These are phyloP conservation scores for Entophlyctis helioformis DNA, from an alignment of 192 early-diverging fungal genomes.

Conservation along the genomic window DNA sequence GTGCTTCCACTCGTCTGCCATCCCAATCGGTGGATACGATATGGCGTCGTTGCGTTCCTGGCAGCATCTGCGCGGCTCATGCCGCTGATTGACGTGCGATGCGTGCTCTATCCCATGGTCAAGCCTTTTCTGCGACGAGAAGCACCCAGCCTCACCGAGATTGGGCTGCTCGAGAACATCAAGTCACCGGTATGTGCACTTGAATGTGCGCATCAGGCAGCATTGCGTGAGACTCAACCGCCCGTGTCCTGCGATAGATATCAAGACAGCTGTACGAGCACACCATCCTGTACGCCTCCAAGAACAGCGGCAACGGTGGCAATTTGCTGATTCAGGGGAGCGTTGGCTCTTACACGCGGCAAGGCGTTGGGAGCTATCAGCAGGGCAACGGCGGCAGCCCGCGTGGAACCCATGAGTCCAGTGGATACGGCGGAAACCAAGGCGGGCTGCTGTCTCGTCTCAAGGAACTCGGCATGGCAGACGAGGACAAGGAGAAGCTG, in stretches of 20 bases:
- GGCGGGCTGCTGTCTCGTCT: conserved; percentile 30
- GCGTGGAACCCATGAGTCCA: too few species aligned
- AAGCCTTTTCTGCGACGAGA: conserved; percentile 56
- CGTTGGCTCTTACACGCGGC: too few species aligned
- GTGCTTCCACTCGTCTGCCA: conserved; percentile 65
- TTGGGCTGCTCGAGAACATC: conserved; percentile 3
- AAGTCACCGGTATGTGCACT: not conserved
- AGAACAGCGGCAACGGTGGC: too few species aligned
- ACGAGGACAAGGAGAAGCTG: conserved; percentile 65
- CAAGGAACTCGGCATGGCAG: conserved; percentile 56
- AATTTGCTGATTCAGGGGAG: too few species aligned
- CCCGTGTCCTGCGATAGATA: too few species aligned
- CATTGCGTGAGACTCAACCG: too few species aligned
- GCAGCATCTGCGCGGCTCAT: conserved; percentile 46
- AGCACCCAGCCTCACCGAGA: conserved; percentile 50
- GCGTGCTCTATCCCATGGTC: conserved; percentile 62
- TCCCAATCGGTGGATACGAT: conserved; percentile 70
- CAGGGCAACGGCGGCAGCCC: too few species aligned
- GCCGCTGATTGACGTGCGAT: conserved; percentile 60
- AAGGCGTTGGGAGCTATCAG: too few species aligned
- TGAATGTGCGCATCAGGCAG: too few species aligned
- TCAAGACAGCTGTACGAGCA: not conserved
- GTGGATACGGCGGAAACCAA: too few species aligned
- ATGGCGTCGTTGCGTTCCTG: conserved; percentile 62
- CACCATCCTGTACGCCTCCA: too few species aligned